Evolutionary conservation across 140 eudicot species (phyloP), one percentile per base, ranked within the genome.

Genomic region (Cichorium intybus): DNA sequence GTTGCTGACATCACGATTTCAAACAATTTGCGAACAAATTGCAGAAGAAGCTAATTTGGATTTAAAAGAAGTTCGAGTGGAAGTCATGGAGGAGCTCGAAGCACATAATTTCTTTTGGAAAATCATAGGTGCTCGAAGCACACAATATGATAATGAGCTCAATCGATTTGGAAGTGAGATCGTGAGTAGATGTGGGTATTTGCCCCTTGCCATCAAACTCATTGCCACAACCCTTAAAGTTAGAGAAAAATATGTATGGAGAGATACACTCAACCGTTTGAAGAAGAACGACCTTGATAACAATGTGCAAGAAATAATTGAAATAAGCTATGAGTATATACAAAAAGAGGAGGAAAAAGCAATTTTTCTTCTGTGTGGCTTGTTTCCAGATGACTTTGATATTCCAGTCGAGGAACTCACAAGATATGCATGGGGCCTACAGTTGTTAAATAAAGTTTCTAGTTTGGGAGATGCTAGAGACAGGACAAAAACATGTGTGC

Each of bases 391-490:
- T n/a, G n/a, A n/a, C n/a, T n/a, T n/a, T n/a, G n/a, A n/a, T n/a
- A n/a, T n/a, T n/a, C n/a, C n/a, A n/a, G 70, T 18, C 1, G 71
- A 72, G 33, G 51, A 63, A 23, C 6, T 72, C 49, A 16, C 22
- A 3, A 52, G 72, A 14, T 41, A 63, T 11, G 65, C 34, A 16
- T 62, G 61, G 54, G 78, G 71, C 4, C 45, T 61, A 4, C 28
- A 18, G 3, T 5, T 73, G 26, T 53, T 73, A 0, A 35, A 41
- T 1, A 15, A 45, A 0, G 45, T 27, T 18, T 37, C n/a, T 10
- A 64, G 4, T 24, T 0, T 64, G 4, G 4, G 52, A 7, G 41
- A n/a, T n/a, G n/a, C n/a, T n/a, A n/a, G n/a, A n/a, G n/a, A n/a
- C n/a, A n/a, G n/a, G n/a, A n/a, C n/a, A 63, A 2, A 39, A 3